Evolutionary conservation across 2,329 filamentous ascomycete species (phyloP), one percentile per base, ranked within the genome.

Genomic region (Byssoonygena ceratinophila): DNA sequence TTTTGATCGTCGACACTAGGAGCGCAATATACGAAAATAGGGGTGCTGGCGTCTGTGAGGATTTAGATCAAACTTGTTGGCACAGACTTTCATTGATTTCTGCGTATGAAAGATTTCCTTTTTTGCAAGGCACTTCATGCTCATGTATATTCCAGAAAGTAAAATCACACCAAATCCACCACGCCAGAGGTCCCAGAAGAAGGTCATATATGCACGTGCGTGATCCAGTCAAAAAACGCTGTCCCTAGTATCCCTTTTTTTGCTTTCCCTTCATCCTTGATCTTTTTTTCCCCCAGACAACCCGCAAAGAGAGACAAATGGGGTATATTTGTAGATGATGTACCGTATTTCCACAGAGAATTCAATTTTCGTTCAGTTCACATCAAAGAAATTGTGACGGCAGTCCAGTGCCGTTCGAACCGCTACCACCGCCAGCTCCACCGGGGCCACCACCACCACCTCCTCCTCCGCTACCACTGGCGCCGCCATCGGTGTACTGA

Each of bases 401-500:
- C 43, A 56, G 31, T 39, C 51, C 54, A 45, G 46, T 22, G 32
- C 51, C 51, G 27, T 46, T 54, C 22, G 55, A 20, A 8, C 52
- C 41, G 43, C 34, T 39, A 25, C 27, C 18, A 14, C 31, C 41
- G 6, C 48, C 49, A 12, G 40, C 22, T 14, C 37, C 47, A 31
- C 20, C 18, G 25, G n/a, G 22, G 16, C 37, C 47, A 44, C 39
- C 37, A 34, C 25, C 34, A 40, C 25, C 12, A 7, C 29, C 52
- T 2, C 9, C 9, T 29, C 27, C 27, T 5, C 27, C 27, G 27
- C 27, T 29, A 3, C 41, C 54, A 5, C 64, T 62, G 7, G 57
- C 60, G 39, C 61, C 62, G 9, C 63, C 63, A 47, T 67, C 66
- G 34, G 55, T 56, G 55, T 68, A 68, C 25, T 68, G 67, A 57